Evolutionary conservation across 164 flowering plant species (phyloP), one percentile per base, ranked within the genome.

Genomic region (Pachysandra terminalis): DNA sequence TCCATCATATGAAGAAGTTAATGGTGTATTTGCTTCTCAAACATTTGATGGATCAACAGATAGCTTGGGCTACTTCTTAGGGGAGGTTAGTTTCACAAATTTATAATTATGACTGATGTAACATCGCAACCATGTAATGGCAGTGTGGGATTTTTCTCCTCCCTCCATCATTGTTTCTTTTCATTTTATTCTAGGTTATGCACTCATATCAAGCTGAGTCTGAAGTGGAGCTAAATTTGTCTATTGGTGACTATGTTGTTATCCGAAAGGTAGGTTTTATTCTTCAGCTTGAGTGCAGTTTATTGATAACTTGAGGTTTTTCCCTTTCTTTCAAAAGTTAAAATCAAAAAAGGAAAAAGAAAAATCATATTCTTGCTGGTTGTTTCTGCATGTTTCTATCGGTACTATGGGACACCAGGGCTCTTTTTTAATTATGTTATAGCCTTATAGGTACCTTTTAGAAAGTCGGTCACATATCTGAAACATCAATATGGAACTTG

Each of bases 1-100:
- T 58, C 96, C 96, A 59, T 67, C 93, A 37, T 89, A 89, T 75
- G 90, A 86, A 76, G 95, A 86, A 76, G 82, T 75, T 45, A 84
- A 87, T 75, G 90, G 83, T 41, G 76, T 79, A 8, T 82, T 79
- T 79, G 77, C 85, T 66, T 78, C 88, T 75, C 81, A 79, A 61
- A 61, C 79, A 51, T 68, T 79, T 71, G 80, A 83, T 73, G 84
- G 89, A 10, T 68, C 77, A 40, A 76, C 82, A 68, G 95, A 90
- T 56, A 28, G 69, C 79, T 76, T 79, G 82, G 87, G 83, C 14
- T 91, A 90, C 82, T 91, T 91, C 56, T 67, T 93, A 53, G 98
- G 95, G 68, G 97, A 94, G 95, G 98, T 90, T 37, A 48, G 16
- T 56, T 28, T 63, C 41, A 22, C 45, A 15, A 10, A 57, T 25